A percentile compares a stretch with the other conserved stretches of the same genome.
Evolutionary conservation across 2,329 filamentous ascomycete species (phyloP).

Genomic region (Blastomyces gilchristii): DNA sequence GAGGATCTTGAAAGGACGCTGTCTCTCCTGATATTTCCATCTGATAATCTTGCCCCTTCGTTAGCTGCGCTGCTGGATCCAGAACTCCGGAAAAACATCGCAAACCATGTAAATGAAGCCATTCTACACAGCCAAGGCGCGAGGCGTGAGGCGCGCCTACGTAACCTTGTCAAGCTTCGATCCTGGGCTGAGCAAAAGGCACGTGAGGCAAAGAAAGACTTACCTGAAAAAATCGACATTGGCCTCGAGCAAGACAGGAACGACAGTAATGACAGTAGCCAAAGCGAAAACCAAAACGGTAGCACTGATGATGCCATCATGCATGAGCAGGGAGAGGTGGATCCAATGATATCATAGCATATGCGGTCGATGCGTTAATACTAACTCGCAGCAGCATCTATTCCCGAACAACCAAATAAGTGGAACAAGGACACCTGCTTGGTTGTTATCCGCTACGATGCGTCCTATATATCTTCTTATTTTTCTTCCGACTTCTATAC

Average conservation of each 20-base stretch:
- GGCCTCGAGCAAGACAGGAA: slow-evolving; percentile 31
- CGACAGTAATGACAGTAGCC: slow-evolving; percentile 18
- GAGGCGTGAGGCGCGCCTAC: slow-evolving; percentile 69
- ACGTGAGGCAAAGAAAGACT: slow-evolving; percentile 37
- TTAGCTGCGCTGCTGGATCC: slow-evolving; percentile 69
- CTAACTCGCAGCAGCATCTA: not conserved
- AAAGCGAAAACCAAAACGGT: slow-evolving; percentile 21
- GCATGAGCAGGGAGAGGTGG: slow-evolving; percentile 33
- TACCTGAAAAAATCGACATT: slow-evolving; percentile 37
- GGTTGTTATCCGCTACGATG: not conserved
- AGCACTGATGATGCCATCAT: slow-evolving; percentile 31
- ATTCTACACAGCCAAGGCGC: slow-evolving; percentile 65
- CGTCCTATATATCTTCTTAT: not conserved
- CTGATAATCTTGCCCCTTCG: slow-evolving; percentile 66
- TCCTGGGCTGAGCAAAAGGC: slow-evolving; percentile 66
- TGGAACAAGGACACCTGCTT: not conserved
- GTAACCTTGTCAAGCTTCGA: slow-evolving; percentile 68
- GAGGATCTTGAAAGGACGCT: slow-evolving; percentile 86
- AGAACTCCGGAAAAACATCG: slow-evolving; percentile 69
- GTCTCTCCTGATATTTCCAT: slow-evolving; percentile 77
- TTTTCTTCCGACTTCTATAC: not conserved
- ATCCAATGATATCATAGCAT: slow-evolving; percentile 32
- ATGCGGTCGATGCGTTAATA: not conserved
- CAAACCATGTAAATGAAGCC: slow-evolving; percentile 77
- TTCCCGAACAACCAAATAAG: not conserved